Evolutionary conservation across 306 rosid genomes (phyloP).

Genomic region (Morella rubra): DNA sequence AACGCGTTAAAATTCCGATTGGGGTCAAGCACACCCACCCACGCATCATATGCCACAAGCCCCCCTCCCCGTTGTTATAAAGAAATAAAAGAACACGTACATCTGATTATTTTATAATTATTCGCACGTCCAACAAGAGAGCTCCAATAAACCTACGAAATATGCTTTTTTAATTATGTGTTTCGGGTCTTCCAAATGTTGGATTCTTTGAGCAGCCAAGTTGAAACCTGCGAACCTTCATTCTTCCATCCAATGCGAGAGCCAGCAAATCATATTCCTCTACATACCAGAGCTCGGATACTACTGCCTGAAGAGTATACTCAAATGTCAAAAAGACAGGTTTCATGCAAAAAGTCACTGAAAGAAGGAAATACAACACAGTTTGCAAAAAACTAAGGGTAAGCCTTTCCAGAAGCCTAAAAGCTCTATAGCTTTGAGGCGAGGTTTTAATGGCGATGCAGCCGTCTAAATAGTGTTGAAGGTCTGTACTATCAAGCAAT

Average conservation of each 20-base stretch:
- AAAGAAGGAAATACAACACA: not conserved
- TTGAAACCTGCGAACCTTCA: constrained; percentile 62
- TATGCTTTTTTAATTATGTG: not conserved
- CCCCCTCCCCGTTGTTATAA: too few species aligned
- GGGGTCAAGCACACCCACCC: not conserved
- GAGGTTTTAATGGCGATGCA: not conserved
- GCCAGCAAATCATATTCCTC: constrained; percentile 93
- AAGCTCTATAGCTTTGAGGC: not conserved
- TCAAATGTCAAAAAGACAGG: not conserved
- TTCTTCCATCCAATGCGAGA: constrained; percentile 88
- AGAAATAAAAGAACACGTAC: not conserved
- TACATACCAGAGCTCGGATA: constrained; percentile 92
- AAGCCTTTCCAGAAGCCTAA: not conserved
- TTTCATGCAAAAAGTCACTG: not conserved
- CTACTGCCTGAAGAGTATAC: constrained; percentile 55
- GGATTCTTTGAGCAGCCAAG: constrained; percentile 60
- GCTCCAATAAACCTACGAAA: not conserved
- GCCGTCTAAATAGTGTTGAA: not conserved
- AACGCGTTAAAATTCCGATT: not conserved
- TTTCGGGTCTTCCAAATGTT: constrained; percentile 20
- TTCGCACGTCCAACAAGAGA: not conserved
- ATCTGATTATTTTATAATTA: too few species aligned
- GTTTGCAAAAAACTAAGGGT: constrained; percentile 5
- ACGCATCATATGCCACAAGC: too few species aligned
- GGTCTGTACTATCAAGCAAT: not conserved